Evolutionary conservation across 495 filamentous ascomycete species (phyloP).

Genomic region (Symbiotaphrina buchneri): DNA sequence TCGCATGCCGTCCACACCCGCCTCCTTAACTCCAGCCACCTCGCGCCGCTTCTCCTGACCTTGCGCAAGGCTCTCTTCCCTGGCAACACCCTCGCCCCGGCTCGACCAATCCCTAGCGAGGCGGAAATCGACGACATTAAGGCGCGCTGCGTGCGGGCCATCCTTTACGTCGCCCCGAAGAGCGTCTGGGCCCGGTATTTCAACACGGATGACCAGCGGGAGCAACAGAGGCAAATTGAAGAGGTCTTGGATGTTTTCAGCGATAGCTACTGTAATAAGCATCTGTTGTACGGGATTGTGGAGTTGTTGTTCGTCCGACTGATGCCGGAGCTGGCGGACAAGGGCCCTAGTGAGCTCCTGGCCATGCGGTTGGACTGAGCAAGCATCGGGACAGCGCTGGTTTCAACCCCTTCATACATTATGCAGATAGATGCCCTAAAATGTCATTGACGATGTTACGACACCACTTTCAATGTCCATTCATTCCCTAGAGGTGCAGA

Average conservation of each 20-base stretch:
- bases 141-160: slow-evolving; percentile 26
- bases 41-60: background rate
- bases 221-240: slow-evolving; percentile 21
- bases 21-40: background rate
- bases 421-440: too few species aligned
- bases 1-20: slow-evolving; percentile 1
- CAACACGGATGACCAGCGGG: slow-evolving; percentile 8
- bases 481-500: too few species aligned
- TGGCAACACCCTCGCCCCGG: slow-evolving; percentile 2
- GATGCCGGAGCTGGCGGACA: slow-evolving; percentile 65
- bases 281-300: slow-evolving; percentile 55
- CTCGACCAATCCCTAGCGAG: slow-evolving; percentile 7
- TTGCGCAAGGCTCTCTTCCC: slow-evolving; percentile 3
- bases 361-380: slow-evolving; percentile 33
- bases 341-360: slow-evolving; percentile 47
- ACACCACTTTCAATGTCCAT: too few species aligned
- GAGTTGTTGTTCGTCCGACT: slow-evolving; percentile 59
- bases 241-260: slow-evolving; percentile 47
- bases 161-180: slow-evolving; percentile 23
- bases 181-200: slow-evolving; percentile 18
- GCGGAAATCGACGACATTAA: slow-evolving; percentile 26
- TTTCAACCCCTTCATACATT: too few species aligned
- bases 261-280: slow-evolving; percentile 76
- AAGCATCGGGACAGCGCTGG: slow-evolving; percentile 1
- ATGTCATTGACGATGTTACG: too few species aligned